phyloP scores from a whole-genome alignment of 257 asterid species.

The Solanum sitiens region DNA sequence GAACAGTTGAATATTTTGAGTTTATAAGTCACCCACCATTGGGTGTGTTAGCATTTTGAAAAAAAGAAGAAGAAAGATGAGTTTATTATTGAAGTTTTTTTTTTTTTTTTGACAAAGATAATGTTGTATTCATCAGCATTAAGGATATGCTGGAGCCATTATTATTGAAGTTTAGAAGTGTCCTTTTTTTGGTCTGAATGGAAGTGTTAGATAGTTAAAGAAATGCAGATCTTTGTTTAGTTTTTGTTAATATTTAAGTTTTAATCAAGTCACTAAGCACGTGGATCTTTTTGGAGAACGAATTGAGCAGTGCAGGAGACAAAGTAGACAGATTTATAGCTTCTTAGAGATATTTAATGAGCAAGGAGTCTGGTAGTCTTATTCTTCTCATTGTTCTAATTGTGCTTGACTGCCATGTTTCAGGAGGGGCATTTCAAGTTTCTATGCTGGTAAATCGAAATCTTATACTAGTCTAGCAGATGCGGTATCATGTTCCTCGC shows the following conservation, averaged over 20 bases:
- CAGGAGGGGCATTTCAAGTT: conserved; percentile 36
- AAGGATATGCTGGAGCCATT: too few relatives aligned
- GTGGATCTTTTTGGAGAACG: not conserved
- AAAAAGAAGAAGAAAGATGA: not conserved
- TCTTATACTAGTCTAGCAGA: conserved; percentile 54
- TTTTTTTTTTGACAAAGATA: too few relatives aligned
- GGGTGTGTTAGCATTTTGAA: not conserved
- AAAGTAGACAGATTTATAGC: not conserved
- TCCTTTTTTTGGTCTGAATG: not conserved
- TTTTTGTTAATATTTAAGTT: not conserved
- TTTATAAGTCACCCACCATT: not conserved
- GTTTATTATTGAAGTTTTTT: too few relatives aligned
- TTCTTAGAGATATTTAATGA: not conserved
- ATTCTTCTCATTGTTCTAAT: not conserved
- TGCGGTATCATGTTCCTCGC: conserved; percentile 39
- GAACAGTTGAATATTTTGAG: not conserved
- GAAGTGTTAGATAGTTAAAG: not conserved
- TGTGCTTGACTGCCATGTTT: not conserved
- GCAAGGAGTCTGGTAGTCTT: not conserved
- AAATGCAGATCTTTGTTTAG: not conserved
- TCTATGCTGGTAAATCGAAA: conserved; percentile 33
- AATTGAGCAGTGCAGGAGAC: not conserved
- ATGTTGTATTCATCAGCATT: too few relatives aligned
- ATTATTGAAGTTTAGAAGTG: not conserved
- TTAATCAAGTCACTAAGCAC: not conserved